Conservation (phyloP, 1,284 basidiomycete species). For the Marasmius tenuissimus region DNA sequence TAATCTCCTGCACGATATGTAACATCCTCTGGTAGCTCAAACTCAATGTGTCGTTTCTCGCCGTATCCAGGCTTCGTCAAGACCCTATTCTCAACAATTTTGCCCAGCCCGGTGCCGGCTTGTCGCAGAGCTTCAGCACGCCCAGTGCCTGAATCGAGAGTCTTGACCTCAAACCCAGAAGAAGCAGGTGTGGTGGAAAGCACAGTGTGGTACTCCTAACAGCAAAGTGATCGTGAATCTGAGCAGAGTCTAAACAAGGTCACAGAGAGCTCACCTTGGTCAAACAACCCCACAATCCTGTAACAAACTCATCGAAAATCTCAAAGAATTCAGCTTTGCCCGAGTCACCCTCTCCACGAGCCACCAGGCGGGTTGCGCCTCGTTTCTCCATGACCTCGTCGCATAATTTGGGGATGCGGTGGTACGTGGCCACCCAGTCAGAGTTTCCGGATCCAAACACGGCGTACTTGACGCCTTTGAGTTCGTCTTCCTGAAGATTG, state of each 20-base stretch:
- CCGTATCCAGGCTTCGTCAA: constrained; percentile 39
- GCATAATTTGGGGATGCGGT: constrained; percentile 46
- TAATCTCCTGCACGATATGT: constrained; percentile 49
- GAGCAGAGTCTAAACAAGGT: too few relatives aligned
- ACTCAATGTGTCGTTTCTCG: constrained; percentile 45
- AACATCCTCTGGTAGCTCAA: constrained; percentile 42
- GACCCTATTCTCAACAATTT: constrained; percentile 38
- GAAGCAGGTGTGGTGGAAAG: constrained; percentile 18
- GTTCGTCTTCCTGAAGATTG: constrained; percentile 28
- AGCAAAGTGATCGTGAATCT: too few relatives aligned
- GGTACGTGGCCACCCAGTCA: constrained; percentile 54
- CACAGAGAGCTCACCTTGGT: constrained; percentile 24
- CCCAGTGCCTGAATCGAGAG: constrained; percentile 32
- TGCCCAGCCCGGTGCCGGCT: constrained; percentile 37
- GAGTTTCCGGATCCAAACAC: constrained; percentile 57
- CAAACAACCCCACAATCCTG: constrained; percentile 39
- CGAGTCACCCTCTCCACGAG: constrained; percentile 43
- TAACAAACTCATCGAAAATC: constrained; percentile 46
- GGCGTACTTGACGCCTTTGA: constrained; percentile 40
- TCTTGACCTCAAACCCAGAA: constrained; percentile 30
- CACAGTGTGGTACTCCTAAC: constrained; percentile 27
- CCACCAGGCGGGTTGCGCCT: constrained; percentile 41
- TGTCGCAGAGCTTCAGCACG: constrained; percentile 39
- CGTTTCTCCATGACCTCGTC: constrained; percentile 38
- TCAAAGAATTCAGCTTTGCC: constrained; percentile 45